These are phyloP conservation scores for Chaetomiaceae sp. DNA, from an alignment of 2,329 filamentous ascomycete species.

Conservation along the genomic window DNA sequence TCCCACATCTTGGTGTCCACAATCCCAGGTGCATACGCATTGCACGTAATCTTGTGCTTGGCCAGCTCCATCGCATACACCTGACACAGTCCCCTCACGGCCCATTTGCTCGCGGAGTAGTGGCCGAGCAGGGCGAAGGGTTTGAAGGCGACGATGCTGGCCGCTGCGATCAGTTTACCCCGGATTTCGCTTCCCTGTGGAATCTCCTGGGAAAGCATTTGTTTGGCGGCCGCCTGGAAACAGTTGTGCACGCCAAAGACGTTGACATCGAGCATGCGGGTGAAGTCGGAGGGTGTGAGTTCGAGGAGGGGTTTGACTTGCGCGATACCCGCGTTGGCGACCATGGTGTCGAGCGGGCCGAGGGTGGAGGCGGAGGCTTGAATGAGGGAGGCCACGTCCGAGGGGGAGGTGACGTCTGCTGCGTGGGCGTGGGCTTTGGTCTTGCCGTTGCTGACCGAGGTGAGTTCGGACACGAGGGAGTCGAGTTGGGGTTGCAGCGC, in stretches of 20 bases:
- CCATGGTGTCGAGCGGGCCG: conserved; percentile 46
- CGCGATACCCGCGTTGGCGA: conserved; percentile 49
- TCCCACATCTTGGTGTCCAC: conserved; percentile 68
- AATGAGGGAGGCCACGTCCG: conserved; percentile 49
- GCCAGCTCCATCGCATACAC: conserved; percentile 64
- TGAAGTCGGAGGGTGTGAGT: conserved; percentile 52
- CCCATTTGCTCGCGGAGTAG: conserved; percentile 63
- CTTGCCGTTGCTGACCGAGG: conserved; percentile 38
- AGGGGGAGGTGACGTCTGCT: conserved; percentile 57
- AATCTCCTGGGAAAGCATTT: conserved; percentile 55
- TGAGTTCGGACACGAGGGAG: conserved; percentile 36
- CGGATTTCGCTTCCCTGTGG: conserved; percentile 31
- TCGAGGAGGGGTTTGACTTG: conserved; percentile 54
- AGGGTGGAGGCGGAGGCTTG: conserved; percentile 47
- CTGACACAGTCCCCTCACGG: conserved; percentile 62
- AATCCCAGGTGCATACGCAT: conserved; percentile 64
- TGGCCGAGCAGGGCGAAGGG: conserved; percentile 55
- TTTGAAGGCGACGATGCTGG: conserved; percentile 56
- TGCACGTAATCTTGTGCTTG: conserved; percentile 59
- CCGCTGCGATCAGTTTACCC: conserved; percentile 50
- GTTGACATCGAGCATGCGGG: conserved; percentile 60
- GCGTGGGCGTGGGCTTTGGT: conserved; percentile 50
- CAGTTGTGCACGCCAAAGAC: conserved; percentile 63
- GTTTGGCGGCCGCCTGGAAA: conserved; percentile 57
- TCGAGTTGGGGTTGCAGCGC: conserved; percentile 52